phyloP scores from a whole-genome alignment of 2,329 filamentous ascomycete genomes.

The Cryphonectria parasitica region DNA sequence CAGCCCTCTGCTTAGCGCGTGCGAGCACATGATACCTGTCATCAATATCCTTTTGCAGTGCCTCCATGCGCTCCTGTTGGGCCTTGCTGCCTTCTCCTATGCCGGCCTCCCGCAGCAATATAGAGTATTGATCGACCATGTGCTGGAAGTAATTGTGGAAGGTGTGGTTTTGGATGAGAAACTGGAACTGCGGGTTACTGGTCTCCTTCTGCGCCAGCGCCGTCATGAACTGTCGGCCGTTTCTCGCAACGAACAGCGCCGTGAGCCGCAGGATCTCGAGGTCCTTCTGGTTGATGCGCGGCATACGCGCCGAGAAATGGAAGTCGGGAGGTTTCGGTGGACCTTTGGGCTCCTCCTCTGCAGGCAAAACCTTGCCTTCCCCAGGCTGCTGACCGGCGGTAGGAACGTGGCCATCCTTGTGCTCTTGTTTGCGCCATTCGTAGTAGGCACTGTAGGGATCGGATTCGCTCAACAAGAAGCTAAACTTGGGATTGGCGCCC shows the following conservation, averaged over 20 bases:
- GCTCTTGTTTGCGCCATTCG: slow-evolving; percentile 85
- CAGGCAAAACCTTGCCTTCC: slow-evolving; percentile 58
- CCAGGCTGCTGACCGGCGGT: slow-evolving; percentile 70
- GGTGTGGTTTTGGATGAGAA: slow-evolving; percentile 91
- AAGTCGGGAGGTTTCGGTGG: slow-evolving; percentile 86
- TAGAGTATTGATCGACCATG: slow-evolving; percentile 91
- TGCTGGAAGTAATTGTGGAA: slow-evolving; percentile 95
- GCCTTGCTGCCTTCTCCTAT: slow-evolving; percentile 69
- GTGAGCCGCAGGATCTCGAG: slow-evolving; percentile 75
- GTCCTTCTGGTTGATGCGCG: slow-evolving; percentile 94
- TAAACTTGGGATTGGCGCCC: slow-evolving; percentile 84
- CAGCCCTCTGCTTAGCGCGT: slow-evolving; percentile 81
- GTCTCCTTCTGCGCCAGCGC: slow-evolving; percentile 85
- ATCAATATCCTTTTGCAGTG: slow-evolving; percentile 73
- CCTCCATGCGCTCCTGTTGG: slow-evolving; percentile 71
- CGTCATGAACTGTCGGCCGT: slow-evolving; percentile 90
- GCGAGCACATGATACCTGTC: slow-evolving; percentile 82
- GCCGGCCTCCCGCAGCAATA: slow-evolving; percentile 70
- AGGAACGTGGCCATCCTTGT: slow-evolving; percentile 81
- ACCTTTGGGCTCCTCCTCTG: slow-evolving; percentile 72
- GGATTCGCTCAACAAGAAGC: slow-evolving; percentile 77
- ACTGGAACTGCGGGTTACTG: slow-evolving; percentile 94
- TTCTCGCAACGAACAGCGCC: slow-evolving; percentile 89
- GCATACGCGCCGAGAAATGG: slow-evolving; percentile 94
- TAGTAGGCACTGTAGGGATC: slow-evolving; percentile 92